Evolutionary conservation across 2,329 filamentous ascomycete genomes (phyloP).

Genomic region (Botrytis porri): DNA sequence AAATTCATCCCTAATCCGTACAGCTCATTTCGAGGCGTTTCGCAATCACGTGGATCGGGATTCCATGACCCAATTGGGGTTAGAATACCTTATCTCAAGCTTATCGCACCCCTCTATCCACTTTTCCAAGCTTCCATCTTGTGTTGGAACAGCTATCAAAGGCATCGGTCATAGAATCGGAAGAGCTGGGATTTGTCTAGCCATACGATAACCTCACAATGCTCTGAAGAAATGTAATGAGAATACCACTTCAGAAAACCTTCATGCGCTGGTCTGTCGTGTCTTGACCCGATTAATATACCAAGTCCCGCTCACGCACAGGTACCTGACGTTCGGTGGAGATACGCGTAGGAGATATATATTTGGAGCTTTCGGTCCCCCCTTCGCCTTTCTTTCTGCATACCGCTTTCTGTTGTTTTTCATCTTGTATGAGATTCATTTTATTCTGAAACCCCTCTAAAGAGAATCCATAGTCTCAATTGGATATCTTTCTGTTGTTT

Average conservation of each 20-base stretch:
- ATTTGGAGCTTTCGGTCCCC: constrained; percentile 20
- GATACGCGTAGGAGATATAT: constrained; percentile 25
- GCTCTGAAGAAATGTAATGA: constrained; percentile 2
- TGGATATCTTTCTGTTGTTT: not conserved
- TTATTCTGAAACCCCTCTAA: not conserved
- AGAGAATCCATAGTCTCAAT: not conserved
- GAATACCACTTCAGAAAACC: constrained; percentile 14
- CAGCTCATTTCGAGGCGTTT: not conserved
- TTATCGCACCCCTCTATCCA: constrained; percentile 1
- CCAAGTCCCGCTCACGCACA: constrained; percentile 29
- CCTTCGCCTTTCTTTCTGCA: constrained; percentile 14
- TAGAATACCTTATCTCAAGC: constrained; percentile 1
- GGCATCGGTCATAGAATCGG: not conserved
- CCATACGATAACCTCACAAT: not conserved
- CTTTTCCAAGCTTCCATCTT: not conserved
- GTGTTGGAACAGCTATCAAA: not conserved
- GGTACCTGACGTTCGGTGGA: constrained; percentile 12
- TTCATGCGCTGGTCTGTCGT: constrained; percentile 10
- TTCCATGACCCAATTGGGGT: constrained; percentile 1
- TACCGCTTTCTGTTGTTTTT: constrained; percentile 5
- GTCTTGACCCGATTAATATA: constrained; percentile 35
- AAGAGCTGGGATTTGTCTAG: not conserved
- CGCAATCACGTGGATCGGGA: not conserved
- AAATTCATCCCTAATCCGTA: constrained; percentile 15
- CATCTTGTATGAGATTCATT: not conserved